Conservation (phyloP, 345 rosid genomes). For the Linum trigynum region DNA sequence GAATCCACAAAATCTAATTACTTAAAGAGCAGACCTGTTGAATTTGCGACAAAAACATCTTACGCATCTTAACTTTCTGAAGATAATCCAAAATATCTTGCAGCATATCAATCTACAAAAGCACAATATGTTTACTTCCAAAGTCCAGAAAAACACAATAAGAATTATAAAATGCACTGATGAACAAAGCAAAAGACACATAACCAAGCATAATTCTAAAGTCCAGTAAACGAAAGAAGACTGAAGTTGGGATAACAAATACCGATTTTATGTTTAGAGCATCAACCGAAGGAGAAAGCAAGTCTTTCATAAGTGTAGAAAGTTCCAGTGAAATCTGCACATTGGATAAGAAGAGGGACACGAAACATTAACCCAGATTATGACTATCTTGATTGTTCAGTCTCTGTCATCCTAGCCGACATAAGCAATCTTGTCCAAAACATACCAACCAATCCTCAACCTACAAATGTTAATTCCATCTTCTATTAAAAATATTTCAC, state of each 20-base stretch:
- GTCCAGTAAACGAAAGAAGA: slow-evolving; percentile 9
- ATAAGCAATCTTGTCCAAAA: background rate
- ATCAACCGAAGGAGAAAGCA: slow-evolving; percentile 40
- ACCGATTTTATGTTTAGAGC: slow-evolving; percentile 49
- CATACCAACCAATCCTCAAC: slow-evolving; percentile 1
- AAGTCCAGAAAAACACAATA: slow-evolving; percentile 9
- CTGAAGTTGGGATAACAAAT: slow-evolving; percentile 11
- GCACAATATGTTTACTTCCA: slow-evolving; percentile 13
- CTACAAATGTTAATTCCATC: background rate
- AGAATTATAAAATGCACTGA: background rate
- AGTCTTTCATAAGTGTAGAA: slow-evolving; percentile 33
- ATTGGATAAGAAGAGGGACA: slow-evolving; percentile 7
- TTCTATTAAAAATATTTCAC: background rate
- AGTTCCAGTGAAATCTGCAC: slow-evolving; percentile 59
- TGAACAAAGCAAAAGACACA: background rate
- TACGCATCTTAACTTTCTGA: slow-evolving; percentile 46
- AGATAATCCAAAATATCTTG: slow-evolving; percentile 45
- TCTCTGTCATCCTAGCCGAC: background rate
- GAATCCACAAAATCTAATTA: background rate
- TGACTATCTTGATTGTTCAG: background rate
- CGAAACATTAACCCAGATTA: background rate
- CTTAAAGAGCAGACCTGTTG: slow-evolving; percentile 46
- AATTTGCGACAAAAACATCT: slow-evolving; percentile 49
- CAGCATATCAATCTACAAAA: slow-evolving; percentile 43
- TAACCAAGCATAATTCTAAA: background rate